Conservation (phyloP, 192 early-diverging fungal genomes). For the Lunasporangiospora selenospora region DNA sequence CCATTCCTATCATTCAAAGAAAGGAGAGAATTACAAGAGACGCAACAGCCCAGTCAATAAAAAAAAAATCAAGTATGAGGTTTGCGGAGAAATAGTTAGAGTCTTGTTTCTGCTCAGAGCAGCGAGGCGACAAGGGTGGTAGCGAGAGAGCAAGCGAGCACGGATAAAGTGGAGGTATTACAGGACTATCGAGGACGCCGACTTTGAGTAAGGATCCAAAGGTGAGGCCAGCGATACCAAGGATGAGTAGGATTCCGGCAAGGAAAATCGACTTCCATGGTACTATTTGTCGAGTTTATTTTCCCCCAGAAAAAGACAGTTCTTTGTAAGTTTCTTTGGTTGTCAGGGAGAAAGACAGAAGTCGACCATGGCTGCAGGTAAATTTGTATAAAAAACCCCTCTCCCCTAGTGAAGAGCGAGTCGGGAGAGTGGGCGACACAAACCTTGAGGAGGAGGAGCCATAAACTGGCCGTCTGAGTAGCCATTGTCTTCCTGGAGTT, state of each 20-base stretch:
- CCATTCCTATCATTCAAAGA: constrained; percentile 61
- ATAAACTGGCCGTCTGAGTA: constrained; percentile 39
- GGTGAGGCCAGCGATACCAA: constrained; percentile 54
- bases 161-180: constrained; percentile 11
- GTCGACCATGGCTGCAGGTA: too few species aligned
- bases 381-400: too few species aligned
- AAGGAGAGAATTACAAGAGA: constrained; percentile 1
- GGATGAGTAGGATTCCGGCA: constrained; percentile 49
- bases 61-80: too few species aligned
- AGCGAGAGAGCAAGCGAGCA: neutral
- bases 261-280: constrained; percentile 64
- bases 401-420: neutral
- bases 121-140: neutral
- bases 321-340: too few species aligned
- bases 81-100: too few species aligned
- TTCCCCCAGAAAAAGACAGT: neutral
- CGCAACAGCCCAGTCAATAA: too few species aligned
- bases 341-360: too few species aligned
- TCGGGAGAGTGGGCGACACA: neutral
- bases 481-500: constrained; percentile 39
- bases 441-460: constrained; percentile 2
- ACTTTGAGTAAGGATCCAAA: constrained; percentile 58
- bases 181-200: constrained; percentile 54
- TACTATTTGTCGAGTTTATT: too few species aligned
- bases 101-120: too few species aligned